Base-by-base conservation (phyloP, 2,329 filamentous ascomycete genomes). In the Pyrenochaeta sp. region DNA sequence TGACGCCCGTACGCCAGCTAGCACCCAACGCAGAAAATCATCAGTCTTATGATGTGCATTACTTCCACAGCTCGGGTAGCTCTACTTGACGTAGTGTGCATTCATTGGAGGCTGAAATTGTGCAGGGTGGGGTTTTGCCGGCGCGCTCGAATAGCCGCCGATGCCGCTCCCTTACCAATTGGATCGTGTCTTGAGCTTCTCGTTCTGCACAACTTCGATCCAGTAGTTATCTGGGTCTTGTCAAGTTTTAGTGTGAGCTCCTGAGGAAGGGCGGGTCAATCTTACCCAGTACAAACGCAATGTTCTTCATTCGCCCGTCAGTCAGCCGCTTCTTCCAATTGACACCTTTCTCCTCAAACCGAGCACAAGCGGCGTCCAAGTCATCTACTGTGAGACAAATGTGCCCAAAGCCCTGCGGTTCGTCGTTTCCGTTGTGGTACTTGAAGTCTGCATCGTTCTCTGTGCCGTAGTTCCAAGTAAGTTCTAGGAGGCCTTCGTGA, bases 291-390 rank as follows among this genome's bases (percentile, higher is more conserved):
- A 97, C 75, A 67, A 97, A 97, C 0, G 94, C 94, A 40, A 97
- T 86, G 55, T 94, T 90, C 80, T 89, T 93, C 92, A 96, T 96
- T 34, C 77, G 72, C 2, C 93, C 93, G 53, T 97, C 93, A 2
- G 90, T 96, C 50, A 97, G 80, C 55, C 89, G 82, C 85, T 97
- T 97, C 84, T 96, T 96, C 90, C 91, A 99, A 72, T 82, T 86
- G 41, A 93, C 88, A 5, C 87, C 83, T 65, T 89, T 77, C 41
- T 85, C 83, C 69, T 97, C 94, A 59, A 97, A 92, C 10, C 92
- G 83, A 65, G 86, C 76, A 74, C 93, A 96, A 7, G 94, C 92
- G 6, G 88, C 87, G 39, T 94, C 86, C n/a, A 97, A 68, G 67
- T 96, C 85, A 66, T 97, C 93, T 9, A 96, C 92, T 1, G 87